Evolutionary conservation across 208 protist genomes (phyloP).

Genomic region (Sergeia podlipaevii): DNA sequence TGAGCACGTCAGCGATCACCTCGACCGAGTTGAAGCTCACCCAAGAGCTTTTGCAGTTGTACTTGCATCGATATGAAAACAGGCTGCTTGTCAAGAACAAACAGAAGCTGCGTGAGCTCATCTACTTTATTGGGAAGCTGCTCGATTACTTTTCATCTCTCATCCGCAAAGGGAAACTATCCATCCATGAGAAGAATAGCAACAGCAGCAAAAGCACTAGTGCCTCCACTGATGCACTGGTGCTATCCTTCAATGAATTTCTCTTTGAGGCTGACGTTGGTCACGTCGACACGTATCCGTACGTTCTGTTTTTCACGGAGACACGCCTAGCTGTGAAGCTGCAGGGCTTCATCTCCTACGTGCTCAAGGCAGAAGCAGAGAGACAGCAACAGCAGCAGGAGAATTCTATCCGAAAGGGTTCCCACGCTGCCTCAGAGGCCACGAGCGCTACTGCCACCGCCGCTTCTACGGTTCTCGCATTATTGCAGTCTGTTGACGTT

Average conservation of each 20-base stretch:
- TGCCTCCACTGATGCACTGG: neutral
- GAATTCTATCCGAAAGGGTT: neutral
- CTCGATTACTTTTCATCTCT: too few species aligned
- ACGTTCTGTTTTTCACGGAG: constrained; percentile 53
- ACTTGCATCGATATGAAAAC: constrained; percentile 66
- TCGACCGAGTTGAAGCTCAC: constrained; percentile 34
- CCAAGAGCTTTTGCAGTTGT: constrained; percentile 43
- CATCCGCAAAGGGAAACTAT: constrained; percentile 5
- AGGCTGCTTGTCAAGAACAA: constrained; percentile 88
- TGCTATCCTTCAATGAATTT: constrained; percentile 41
- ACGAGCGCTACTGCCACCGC: neutral
- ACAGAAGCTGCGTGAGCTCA: constrained; percentile 82
- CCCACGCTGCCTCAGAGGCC: neutral
- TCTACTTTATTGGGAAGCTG: constrained; percentile 51
- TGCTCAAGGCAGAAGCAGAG: constrained; percentile 9
- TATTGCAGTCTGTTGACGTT: too few species aligned
- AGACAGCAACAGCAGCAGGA: neutral
- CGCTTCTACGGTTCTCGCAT: too few species aligned
- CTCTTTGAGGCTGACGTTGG: constrained; percentile 76
- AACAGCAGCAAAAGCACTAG: neutral
- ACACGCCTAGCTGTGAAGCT: constrained; percentile 69
- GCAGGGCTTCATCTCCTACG: constrained; percentile 46
- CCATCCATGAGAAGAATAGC: neutral
- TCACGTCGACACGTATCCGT: constrained; percentile 57
- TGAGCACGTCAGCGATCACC: constrained; percentile 57